Conservation (phyloP, 1,139 yeast genomes). For the Lodderomyces orthopsilosis region DNA sequence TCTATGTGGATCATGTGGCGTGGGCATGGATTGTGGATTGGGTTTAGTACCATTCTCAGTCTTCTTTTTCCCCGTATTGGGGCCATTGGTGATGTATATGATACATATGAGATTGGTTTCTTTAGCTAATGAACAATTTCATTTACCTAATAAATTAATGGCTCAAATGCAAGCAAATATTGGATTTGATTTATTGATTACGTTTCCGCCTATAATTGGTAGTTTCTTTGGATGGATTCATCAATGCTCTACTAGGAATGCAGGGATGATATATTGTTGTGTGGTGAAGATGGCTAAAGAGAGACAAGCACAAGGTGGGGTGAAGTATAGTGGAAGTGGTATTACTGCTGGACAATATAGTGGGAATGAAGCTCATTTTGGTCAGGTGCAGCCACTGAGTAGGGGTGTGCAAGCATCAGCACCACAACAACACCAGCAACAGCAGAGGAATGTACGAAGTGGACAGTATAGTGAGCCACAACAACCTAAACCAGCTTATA, state of each 20-base stretch:
- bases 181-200: constrained; percentile 64
- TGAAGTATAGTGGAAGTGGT: constrained; percentile 22
- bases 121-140: constrained; percentile 52
- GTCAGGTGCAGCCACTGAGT: constrained; percentile 3
- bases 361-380: constrained; percentile 2
- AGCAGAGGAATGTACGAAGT: constrained; percentile 3
- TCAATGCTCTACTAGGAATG: constrained; percentile 87
- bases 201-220: constrained; percentile 80
- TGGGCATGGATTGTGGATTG: constrained; percentile 70
- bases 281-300: constrained; percentile 38
- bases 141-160: constrained; percentile 56
- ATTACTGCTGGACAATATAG: constrained; percentile 10
- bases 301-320: constrained; percentile 21
- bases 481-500: constrained; percentile 3
- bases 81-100: constrained; percentile 77
- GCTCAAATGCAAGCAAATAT: constrained; percentile 76
- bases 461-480: background rate
- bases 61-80: constrained; percentile 67
- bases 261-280: constrained; percentile 64
- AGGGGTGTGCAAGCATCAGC: background rate
- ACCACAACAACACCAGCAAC: constrained; percentile 7
- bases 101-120: constrained; percentile 67
- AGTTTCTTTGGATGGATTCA: constrained; percentile 74
- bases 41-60: constrained; percentile 74
- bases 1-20: constrained; percentile 67